Percentiles rank a stretch among this genome's conserved stretches.
phyloP scores from a whole-genome alignment of 2,329 filamentous ascomycete genomes.

The Botrytis hyacinthi region DNA sequence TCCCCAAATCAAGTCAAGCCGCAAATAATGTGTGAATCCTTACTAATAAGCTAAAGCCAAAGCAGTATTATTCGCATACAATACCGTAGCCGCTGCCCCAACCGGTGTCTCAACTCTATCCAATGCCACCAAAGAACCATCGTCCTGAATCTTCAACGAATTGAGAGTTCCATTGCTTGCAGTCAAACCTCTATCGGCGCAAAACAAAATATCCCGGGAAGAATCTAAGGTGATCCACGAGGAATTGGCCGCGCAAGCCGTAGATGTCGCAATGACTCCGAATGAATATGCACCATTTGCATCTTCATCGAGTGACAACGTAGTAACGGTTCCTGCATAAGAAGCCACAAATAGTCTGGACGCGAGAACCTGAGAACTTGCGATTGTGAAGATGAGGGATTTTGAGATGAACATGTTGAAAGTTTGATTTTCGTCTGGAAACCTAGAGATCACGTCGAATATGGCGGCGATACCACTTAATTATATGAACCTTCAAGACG shows the following conservation, averaged over 20 bases:
- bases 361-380: background rate
- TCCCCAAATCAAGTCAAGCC: background rate
- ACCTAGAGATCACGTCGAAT: background rate
- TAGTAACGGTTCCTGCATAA: background rate
- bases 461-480: background rate
- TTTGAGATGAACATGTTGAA: slow-evolving; percentile 5
- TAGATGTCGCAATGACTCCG: background rate
- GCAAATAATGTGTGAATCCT: background rate
- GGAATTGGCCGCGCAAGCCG: background rate
- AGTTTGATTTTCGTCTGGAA: background rate
- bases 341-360: slow-evolving; percentile 7
- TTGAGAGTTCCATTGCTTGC: slow-evolving; percentile 1
- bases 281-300: background rate
- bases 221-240: slow-evolving; percentile 3
- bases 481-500: background rate
- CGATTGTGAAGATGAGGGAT: background rate
- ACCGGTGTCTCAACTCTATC: slow-evolving; percentile 6
- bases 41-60: slow-evolving; percentile 9
- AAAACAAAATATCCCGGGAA: background rate
- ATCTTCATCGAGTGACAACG: background rate
- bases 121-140: background rate
- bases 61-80: slow-evolving; percentile 8
- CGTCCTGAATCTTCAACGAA: slow-evolving; percentile 4
- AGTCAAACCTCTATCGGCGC: background rate
- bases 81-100: background rate